Evolutionary conservation across 768 basidiomycete genomes (phyloP).

Genomic region (Hygrophorus russula): DNA sequence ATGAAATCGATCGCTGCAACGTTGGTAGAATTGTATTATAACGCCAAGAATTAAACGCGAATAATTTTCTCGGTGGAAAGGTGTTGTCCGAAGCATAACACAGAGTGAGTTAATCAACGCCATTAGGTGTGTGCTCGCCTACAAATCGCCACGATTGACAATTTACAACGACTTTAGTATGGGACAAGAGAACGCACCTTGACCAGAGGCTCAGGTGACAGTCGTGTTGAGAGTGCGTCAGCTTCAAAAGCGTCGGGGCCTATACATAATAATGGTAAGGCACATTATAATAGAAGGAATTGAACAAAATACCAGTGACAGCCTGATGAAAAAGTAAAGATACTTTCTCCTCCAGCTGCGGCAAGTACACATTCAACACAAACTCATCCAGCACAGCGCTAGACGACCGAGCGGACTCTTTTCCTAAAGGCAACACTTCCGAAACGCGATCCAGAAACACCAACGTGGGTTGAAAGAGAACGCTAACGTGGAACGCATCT

Average conservation of each 20-base stretch:
- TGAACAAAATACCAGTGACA: conserved; percentile 46
- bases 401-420: conserved; percentile 54
- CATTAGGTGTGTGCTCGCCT: conserved; percentile 81
- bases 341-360: conserved; percentile 92
- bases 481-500: conserved; percentile 89
- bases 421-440: conserved; percentile 60
- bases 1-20: conserved; percentile 83
- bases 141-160: not conserved
- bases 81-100: conserved; percentile 80
- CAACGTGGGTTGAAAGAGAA: conserved; percentile 90
- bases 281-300: conserved; percentile 2
- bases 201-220: conserved; percentile 65
- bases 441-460: conserved; percentile 69
- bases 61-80: conserved; percentile 93
- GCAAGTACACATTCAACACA: conserved; percentile 84
- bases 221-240: conserved; percentile 53
- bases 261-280: conserved; percentile 14
- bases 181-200: conserved; percentile 40
- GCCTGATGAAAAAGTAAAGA: conserved; percentile 78
- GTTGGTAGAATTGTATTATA: conserved; percentile 93
- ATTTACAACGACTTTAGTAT: not conserved
- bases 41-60: conserved; percentile 88
- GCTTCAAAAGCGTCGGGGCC: conserved; percentile 84
- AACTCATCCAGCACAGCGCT: conserved; percentile 83
- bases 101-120: conserved; percentile 87